Percentiles rank a stretch among this genome's conserved stretches.
These are phyloP conservation scores for Gastrodia elata DNA, from an alignment of 106 monocot species.

Conservation along the genomic window DNA sequence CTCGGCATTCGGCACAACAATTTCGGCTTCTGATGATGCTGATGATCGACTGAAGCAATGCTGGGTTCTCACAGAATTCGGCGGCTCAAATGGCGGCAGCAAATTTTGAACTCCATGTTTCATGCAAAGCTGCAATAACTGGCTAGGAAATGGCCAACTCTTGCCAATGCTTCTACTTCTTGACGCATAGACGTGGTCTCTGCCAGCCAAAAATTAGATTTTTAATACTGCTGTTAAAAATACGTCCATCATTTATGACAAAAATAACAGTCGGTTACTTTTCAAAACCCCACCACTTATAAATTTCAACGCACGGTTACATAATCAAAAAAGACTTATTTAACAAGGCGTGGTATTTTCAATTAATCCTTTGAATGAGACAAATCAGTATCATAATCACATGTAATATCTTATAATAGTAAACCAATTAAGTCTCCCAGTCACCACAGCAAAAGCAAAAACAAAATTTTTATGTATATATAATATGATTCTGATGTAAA, in stretches of 20 bases:
- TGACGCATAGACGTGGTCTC: conserved; percentile 66
- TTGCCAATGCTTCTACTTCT: conserved; percentile 48
- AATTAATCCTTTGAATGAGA: not conserved
- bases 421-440: conserved; percentile 1
- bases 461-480: not conserved
- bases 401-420: not conserved
- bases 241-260: not conserved
- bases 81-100: conserved; percentile 81
- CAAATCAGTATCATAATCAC: not conserved
- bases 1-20: not conserved
- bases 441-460: not conserved
- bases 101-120: conserved; percentile 52
- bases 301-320: conserved; percentile 6
- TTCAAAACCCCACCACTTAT: conserved; percentile 8
- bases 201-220: conserved; percentile 13
- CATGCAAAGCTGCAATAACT: conserved; percentile 58
- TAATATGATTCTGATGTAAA: not conserved
- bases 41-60: not conserved
- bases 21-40: conserved; percentile 1
- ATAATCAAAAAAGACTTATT: not conserved
- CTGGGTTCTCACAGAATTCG: conserved; percentile 38
- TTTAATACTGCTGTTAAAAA: conserved; percentile 5
- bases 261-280: not conserved
- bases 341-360: not conserved
- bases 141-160: conserved; percentile 70